phyloP scores from a whole-genome alignment of 2,329 filamentous ascomycete species.

The Fusarium sp. region DNA sequence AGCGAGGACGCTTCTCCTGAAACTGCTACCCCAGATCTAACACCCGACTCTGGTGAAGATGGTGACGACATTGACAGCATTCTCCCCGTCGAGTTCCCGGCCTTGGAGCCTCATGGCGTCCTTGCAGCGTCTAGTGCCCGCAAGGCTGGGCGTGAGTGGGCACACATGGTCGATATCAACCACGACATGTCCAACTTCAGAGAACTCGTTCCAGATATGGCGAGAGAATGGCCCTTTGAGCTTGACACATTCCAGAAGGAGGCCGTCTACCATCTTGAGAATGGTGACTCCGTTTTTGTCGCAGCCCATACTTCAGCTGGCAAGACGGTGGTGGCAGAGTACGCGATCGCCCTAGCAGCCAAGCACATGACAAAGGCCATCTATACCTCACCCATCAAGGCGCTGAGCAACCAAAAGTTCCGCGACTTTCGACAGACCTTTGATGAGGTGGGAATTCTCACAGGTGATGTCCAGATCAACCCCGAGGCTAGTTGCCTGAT shows the following conservation, averaged over 20 bases:
- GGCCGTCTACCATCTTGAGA: constrained; percentile 95
- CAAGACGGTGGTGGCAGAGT: constrained; percentile 98
- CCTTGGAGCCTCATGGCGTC: constrained; percentile 82
- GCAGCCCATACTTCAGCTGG: constrained; percentile 97
- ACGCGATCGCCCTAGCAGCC: constrained; percentile 94
- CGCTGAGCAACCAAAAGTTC: constrained; percentile 98
- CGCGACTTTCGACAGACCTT: constrained; percentile 90
- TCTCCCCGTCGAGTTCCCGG: constrained; percentile 90
- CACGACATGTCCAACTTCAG: constrained; percentile 92
- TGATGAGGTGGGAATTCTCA: constrained; percentile 95
- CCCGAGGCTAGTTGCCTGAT: constrained; percentile 97
- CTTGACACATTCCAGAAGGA: constrained; percentile 98
- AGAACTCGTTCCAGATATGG: constrained; percentile 95
- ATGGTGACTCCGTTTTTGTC: constrained; percentile 96
- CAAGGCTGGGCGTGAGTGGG: constrained; percentile 87
- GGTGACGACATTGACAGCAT: constrained; percentile 80
- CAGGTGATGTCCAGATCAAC: constrained; percentile 97
- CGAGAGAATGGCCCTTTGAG: constrained; percentile 94
- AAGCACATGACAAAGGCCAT: constrained; percentile 99
- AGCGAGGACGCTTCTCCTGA: constrained; percentile 43
- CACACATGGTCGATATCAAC: constrained; percentile 97
- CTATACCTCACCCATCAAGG: constrained; percentile 98
- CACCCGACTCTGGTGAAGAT: constrained; percentile 55
- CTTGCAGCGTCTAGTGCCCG: constrained; percentile 75
- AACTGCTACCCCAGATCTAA: constrained; percentile 38